phyloP scores from a whole-genome alignment of 352 stramenopile species.

The Phytophthora syringae region DNA sequence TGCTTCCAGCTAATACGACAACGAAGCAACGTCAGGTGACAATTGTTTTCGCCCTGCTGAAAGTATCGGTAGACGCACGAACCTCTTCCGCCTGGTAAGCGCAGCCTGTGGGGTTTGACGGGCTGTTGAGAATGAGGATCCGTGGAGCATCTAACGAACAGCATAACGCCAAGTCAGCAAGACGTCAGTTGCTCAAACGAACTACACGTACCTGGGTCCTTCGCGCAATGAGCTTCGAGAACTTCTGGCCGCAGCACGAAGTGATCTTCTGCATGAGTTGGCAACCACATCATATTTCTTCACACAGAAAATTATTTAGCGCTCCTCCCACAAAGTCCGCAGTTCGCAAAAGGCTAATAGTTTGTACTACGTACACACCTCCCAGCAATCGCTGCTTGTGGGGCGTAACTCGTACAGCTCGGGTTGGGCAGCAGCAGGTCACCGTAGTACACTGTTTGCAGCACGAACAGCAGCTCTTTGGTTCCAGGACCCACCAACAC shows the following conservation, averaged over 20 bases:
- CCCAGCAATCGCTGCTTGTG: slow-evolving; percentile 85
- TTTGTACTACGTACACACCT: slow-evolving; percentile 60
- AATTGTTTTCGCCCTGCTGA: neutral
- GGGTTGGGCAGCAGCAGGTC: slow-evolving; percentile 86
- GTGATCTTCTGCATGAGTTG: slow-evolving; percentile 77
- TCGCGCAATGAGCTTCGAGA: slow-evolving; percentile 79
- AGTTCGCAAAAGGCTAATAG: neutral
- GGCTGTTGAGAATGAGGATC: slow-evolving; percentile 89
- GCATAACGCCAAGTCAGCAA: slow-evolving; percentile 1
- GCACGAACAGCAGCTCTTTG: slow-evolving; percentile 89
- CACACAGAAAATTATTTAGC: neutral
- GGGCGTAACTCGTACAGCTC: slow-evolving; percentile 87
- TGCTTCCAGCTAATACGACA: slow-evolving; percentile 48
- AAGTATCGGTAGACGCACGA: slow-evolving; percentile 3
- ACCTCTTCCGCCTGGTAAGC: slow-evolving; percentile 84
- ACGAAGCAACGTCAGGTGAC: slow-evolving; percentile 5
- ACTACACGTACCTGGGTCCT: slow-evolving; percentile 66
- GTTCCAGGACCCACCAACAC: slow-evolving; percentile 89
- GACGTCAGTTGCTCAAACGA: neutral
- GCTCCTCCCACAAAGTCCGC: neutral
- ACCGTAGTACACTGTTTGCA: slow-evolving; percentile 90
- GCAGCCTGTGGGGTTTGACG: slow-evolving; percentile 86
- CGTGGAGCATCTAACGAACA: slow-evolving; percentile 67
- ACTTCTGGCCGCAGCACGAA: slow-evolving; percentile 85
- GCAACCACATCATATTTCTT: slow-evolving; percentile 91